A percentile compares a stretch with the other conserved stretches of the same genome.
phyloP scores from a whole-genome alignment of 192 early-diverging fungal species.

The Backusella westeae region DNA sequence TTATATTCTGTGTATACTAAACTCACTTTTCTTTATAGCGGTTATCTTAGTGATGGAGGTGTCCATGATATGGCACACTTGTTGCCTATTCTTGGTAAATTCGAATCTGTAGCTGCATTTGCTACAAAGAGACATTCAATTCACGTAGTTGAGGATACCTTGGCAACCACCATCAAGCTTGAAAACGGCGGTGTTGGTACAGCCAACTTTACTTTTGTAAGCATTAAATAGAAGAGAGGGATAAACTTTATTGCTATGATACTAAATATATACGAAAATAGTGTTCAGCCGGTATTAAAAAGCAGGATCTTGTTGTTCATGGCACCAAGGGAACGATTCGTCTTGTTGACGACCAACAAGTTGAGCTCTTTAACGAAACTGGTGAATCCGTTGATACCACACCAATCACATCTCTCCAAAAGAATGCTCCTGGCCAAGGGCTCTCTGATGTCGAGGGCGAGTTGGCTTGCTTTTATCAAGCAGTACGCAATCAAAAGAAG shows the following conservation, averaged over 20 bases:
- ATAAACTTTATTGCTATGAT: background rate
- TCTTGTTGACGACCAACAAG: constrained; percentile 7
- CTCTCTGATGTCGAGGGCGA: constrained; percentile 38
- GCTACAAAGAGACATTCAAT: constrained; percentile 21
- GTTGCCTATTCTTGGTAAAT: constrained; percentile 22
- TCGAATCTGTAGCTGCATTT: constrained; percentile 27
- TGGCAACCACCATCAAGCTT: constrained; percentile 22
- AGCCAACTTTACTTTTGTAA: constrained; percentile 39
- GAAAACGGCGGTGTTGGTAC: constrained; percentile 28
- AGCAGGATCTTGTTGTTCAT: constrained; percentile 17
- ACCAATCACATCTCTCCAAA: background rate
- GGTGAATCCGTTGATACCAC: constrained; percentile 13
- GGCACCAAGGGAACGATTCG: constrained; percentile 28
- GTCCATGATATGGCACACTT: constrained; percentile 37
- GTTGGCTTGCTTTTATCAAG: constrained; percentile 25
- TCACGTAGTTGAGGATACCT: constrained; percentile 33
- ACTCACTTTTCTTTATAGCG: constrained; percentile 13
- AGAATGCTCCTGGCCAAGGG: constrained; percentile 3
- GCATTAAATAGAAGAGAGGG: background rate
- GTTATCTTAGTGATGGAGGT: constrained; percentile 37
- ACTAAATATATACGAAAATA: background rate
- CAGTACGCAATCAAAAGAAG: constrained; percentile 10
- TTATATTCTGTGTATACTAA: background rate
- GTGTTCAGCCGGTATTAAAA: constrained; percentile 27
- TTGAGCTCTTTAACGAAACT: constrained; percentile 16